These are phyloP conservation scores for Colletotrichum higginsianum DNA, from an alignment of 2,329 filamentous ascomycete species.

Conservation along the genomic window DNA sequence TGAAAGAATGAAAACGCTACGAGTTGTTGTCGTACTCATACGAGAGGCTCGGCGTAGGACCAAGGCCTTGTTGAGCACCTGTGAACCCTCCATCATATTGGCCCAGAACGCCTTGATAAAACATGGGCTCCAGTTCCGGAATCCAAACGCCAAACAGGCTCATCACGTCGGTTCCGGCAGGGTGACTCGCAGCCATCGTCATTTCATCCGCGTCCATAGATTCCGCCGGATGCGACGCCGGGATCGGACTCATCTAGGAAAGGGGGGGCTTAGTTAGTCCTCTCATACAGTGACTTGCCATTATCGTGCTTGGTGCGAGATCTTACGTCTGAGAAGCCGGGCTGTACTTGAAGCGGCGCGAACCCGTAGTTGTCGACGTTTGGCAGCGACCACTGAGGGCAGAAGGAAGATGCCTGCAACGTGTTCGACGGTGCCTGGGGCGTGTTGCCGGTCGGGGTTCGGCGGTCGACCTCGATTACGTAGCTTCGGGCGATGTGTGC, in stretches of 20 bases:
- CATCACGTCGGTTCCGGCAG: conserved; percentile 48
- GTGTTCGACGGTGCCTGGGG: neutral
- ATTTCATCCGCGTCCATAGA: conserved; percentile 40
- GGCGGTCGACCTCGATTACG: conserved; percentile 46
- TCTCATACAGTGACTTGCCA: neutral
- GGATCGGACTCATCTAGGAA: conserved; percentile 6
- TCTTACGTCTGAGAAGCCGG: conserved; percentile 1
- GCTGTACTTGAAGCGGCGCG: neutral
- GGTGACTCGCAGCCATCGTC: neutral
- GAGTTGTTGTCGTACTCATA: neutral
- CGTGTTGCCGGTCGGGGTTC: conserved; percentile 8
- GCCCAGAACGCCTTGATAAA: conserved; percentile 18
- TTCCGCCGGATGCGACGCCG: conserved; percentile 8
- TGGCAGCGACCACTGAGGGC: conserved; percentile 23
- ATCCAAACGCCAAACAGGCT: conserved; percentile 46
- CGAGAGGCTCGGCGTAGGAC: neutral
- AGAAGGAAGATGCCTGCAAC: neutral
- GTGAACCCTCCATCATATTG: neutral
- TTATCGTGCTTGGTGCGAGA: neutral
- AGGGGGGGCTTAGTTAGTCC: neutral
- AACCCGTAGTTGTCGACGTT: neutral
- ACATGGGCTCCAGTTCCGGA: conserved; percentile 45
- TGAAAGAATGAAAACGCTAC: too few species aligned
- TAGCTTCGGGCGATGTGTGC: conserved; percentile 58
- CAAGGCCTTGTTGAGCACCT: neutral